Evolutionary conservation across 1,284 basidiomycete genomes (phyloP), one percentile per base, ranked within the genome.

Genomic region (Tilletia caries): DNA sequence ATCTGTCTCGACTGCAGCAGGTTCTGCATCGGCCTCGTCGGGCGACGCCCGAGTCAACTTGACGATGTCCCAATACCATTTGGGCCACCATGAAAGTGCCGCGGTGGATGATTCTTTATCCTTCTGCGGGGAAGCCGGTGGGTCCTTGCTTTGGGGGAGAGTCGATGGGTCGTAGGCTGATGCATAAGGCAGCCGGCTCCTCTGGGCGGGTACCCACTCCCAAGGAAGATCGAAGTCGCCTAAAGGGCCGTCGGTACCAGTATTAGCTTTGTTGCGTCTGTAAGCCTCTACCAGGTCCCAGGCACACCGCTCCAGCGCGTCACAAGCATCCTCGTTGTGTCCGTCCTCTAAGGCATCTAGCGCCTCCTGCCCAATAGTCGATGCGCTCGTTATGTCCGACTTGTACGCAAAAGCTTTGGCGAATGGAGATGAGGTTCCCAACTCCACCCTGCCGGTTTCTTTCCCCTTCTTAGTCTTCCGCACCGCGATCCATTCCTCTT

Each of bases 41-140:
- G 32, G 4, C 12, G 20, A 33, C 12, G 32, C 10, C 3, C 58
- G 58, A 25, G 58, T 25, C 5, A 62, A 15, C 12, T 83, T 80
- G 65, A 86, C 85, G 65, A 94, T 88, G 48, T 98, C 93, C 92
- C 92, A 95, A 82, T 93, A 99, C 95, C 96, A 99, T 80, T 93
- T 92, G 0, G 95, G 95, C 88, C 88, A 89, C 69, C 81, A 82
- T 5, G 66, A n/a, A 54, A 68, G 69, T 12, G 76, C 77, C 29
- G 58, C 48, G 10, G 68, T 46, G 8, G 37, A 27, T 54, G 52
- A 54, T 15, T 13, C n/a, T 23, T 5, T 2, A 5, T 54, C 6
- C 37, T 27, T 13, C 52, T 23, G n/a, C 25, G 52, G 25, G 27
- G 23, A 25, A 15, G 25, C 25, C 25, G 18, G 5, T 50, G 46